Conservation (phyloP, 495 filamentous ascomycete species). For the Penicillium bialowiezense region DNA sequence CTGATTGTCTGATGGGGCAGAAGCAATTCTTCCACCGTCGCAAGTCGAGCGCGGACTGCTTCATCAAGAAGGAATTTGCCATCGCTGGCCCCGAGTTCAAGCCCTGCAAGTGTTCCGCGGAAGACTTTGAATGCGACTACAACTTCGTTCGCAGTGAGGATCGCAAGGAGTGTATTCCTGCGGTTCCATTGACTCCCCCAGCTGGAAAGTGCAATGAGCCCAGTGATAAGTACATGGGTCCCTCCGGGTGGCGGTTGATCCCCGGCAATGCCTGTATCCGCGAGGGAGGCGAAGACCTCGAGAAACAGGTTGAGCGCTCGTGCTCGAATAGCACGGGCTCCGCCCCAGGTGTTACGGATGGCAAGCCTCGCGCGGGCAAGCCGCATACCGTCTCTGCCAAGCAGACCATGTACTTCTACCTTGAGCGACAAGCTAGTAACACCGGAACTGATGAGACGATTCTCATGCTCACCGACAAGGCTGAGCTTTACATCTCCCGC, state of each 20-base stretch:
- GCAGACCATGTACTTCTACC: conserved; percentile 67
- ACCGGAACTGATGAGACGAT: conserved; percentile 74
- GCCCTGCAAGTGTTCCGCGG: conserved; percentile 72
- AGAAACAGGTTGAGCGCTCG: conserved; percentile 43
- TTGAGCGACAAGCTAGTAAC: conserved; percentile 72
- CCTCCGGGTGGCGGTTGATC: conserved; percentile 88
- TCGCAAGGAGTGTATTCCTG: conserved; percentile 60
- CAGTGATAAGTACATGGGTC: conserved; percentile 70
- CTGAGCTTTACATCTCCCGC: conserved; percentile 65
- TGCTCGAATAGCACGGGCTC: conserved; percentile 46
- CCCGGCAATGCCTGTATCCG: conserved; percentile 83
- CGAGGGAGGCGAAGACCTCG: conserved; percentile 43
- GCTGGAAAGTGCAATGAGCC: conserved; percentile 64
- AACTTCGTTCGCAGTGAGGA: conserved; percentile 72
- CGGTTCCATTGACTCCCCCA: conserved; percentile 47
- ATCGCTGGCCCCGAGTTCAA: conserved; percentile 62
- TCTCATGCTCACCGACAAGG: conserved; percentile 66
- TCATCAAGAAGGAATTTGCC: conserved; percentile 81
- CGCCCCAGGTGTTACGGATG: conserved; percentile 51
- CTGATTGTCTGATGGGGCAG: conserved; percentile 92
- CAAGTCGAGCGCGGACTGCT: conserved; percentile 83
- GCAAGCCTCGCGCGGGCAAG: conserved; percentile 56
- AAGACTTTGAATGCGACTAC: conserved; percentile 93
- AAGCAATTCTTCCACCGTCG: conserved; percentile 78
- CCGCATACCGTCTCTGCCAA: conserved; percentile 55